Evolutionary conservation across 345 rosid genomes (phyloP), one percentile per base, ranked within the genome.

Genomic region (Anacardium occidentale): DNA sequence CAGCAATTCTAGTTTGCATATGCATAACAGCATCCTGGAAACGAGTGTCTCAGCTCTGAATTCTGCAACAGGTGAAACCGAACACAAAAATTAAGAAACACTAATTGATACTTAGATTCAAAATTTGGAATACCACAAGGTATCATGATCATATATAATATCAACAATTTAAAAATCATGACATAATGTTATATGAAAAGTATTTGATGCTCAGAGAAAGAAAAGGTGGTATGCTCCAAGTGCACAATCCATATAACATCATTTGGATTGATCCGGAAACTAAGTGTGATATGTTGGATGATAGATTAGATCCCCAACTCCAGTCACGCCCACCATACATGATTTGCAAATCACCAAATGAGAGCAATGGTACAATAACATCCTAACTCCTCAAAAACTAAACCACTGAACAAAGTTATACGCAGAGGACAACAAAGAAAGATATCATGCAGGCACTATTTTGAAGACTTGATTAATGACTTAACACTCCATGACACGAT

Each of bases 21-120:
- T 91, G 83, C 76, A 91, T 85, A 71, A 89, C 91, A 59, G 88
- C 94, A 72, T 87, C 90, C 74, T 86, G 97, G 37, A 40, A 89
- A 86, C 77, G 97, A 91, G 52, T 82, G 85, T 74, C 86, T 74
- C 75, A 83, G 84, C 68, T 89, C 94, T 66, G 88, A 77, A 66
- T 85, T 86, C 97, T 91, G 86, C 74, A 76, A 64, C 57, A 75
- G 69, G 37, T 62, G 53, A 70, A 77, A 15, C 22, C 54, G 69
- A n/a, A 45, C 13, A 18, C 40, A 22, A 54, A 60, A 45, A 0
- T 7, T 63, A 63, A 20, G 21, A 64, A 57, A 42, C 34, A 48
- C 40, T 71, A 10, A 63, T 7, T 34, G 52, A 70, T 44, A 62
- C 13, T 54, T 34, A 20, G 32, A 37, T 37, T 52, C 29, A 62